Evolutionary conservation across 2,329 filamentous ascomycete species (phyloP).

Genomic region (Arthroderma sp.): DNA sequence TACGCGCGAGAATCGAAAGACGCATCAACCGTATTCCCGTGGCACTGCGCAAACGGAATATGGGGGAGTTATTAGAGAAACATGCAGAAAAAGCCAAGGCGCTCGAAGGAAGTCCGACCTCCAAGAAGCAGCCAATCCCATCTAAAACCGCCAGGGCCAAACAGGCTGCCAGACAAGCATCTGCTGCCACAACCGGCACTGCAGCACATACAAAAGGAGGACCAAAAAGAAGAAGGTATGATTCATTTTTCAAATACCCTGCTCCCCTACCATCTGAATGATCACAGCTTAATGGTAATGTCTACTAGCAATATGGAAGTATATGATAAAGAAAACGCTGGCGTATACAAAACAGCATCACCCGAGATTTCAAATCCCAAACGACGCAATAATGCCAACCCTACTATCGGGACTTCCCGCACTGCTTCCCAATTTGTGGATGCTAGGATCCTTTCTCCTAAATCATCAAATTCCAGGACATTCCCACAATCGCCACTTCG

Average conservation of each 20-base stretch:
- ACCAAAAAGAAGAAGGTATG: slow-evolving; percentile 8
- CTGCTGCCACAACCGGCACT: slow-evolving; percentile 14
- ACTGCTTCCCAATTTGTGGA: slow-evolving; percentile 32
- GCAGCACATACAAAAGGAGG: slow-evolving; percentile 15
- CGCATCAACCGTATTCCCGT: slow-evolving; percentile 84
- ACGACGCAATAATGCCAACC: slow-evolving; percentile 42
- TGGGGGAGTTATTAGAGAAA: slow-evolving; percentile 62
- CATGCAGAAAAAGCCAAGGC: slow-evolving; percentile 23
- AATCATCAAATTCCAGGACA: slow-evolving; percentile 66
- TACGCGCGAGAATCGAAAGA: slow-evolving; percentile 77
- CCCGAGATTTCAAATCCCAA: slow-evolving; percentile 50
- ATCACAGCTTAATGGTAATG: slow-evolving; percentile 4
- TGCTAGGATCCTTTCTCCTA: slow-evolving; percentile 61
- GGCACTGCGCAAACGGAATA: slow-evolving; percentile 62
- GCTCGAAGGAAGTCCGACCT: slow-evolving; percentile 34
- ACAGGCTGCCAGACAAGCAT: slow-evolving; percentile 19
- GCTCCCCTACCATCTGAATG: neutral
- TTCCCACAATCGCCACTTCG: slow-evolving; percentile 44
- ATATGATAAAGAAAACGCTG: slow-evolving; percentile 64
- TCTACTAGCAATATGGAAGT: slow-evolving; percentile 49
- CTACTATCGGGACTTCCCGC: slow-evolving; percentile 25
- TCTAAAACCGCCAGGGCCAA: slow-evolving; percentile 19
- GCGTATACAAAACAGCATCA: slow-evolving; percentile 30
- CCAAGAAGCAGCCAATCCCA: slow-evolving; percentile 20
- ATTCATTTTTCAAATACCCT: neutral